phyloP scores from a whole-genome alignment of 2,329 filamentous ascomycete species.

The Scytalidium lignicola region DNA sequence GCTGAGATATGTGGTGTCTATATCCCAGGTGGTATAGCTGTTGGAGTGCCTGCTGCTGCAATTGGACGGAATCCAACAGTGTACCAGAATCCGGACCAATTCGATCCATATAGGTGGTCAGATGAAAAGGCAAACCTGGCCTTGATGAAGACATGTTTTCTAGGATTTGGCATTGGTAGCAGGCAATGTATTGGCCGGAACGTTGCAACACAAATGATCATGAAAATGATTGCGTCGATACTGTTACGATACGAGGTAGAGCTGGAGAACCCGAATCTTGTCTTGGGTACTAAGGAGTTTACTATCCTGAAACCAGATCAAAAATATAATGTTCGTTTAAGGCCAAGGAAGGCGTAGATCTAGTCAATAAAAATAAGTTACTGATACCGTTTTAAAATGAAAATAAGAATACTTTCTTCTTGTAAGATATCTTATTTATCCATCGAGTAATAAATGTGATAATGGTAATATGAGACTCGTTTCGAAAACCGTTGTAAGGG shows the following conservation, averaged over 20 bases:
- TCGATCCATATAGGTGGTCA: slow-evolving; percentile 8
- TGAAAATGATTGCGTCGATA: slow-evolving; percentile 11
- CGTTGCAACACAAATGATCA: slow-evolving; percentile 10
- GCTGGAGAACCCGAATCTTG: slow-evolving; percentile 7
- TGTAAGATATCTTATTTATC: too few species aligned
- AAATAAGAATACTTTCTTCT: too few species aligned
- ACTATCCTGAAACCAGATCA: slow-evolving; percentile 10
- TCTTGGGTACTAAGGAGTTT: slow-evolving; percentile 10
- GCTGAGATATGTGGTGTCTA: slow-evolving; percentile 9
- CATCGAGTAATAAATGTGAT: too few species aligned
- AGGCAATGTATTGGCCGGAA: slow-evolving; percentile 11
- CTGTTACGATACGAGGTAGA: slow-evolving; percentile 9
- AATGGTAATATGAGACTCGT: too few species aligned
- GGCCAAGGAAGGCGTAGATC: neutral
- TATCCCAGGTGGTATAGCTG: slow-evolving; percentile 8
- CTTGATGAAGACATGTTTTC: slow-evolving; percentile 11
- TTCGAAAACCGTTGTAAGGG: too few species aligned
- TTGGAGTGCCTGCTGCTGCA: slow-evolving; percentile 9
- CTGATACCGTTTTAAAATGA: too few species aligned
- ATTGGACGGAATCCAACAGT: slow-evolving; percentile 10
- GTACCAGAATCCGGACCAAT: slow-evolving; percentile 6
- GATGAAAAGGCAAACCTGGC: slow-evolving; percentile 6
- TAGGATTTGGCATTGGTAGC: slow-evolving; percentile 9
- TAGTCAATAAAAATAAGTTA: too few species aligned
- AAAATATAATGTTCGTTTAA: slow-evolving; percentile 8